Conservation (phyloP, 192 early-diverging fungal genomes). For the Kappamyces sp. region DNA sequence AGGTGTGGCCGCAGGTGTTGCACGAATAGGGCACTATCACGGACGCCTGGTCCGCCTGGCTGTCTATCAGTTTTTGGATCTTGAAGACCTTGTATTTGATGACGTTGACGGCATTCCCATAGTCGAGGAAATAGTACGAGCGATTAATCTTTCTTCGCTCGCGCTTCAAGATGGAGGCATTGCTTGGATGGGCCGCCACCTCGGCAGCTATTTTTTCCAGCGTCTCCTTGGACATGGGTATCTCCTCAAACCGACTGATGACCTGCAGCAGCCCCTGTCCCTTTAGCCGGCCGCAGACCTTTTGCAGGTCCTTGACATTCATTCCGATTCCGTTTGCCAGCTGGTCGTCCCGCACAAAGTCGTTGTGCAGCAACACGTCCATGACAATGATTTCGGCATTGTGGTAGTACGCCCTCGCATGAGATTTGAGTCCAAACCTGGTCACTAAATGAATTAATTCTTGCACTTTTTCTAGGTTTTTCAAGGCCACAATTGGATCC, state of each 20-base stretch:
- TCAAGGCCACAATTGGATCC: too few species aligned
- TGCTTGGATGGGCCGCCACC: not conserved
- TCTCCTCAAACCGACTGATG: not conserved
- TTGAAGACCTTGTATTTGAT: slow-evolving; percentile 88
- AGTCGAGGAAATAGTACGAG: slow-evolving; percentile 76
- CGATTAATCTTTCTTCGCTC: slow-evolving; percentile 21
- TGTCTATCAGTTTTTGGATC: slow-evolving; percentile 47
- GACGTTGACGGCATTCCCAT: slow-evolving; percentile 88
- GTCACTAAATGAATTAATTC: too few species aligned
- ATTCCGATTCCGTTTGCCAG: slow-evolving; percentile 61
- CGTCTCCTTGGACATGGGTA: not conserved
- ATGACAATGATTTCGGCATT: slow-evolving; percentile 71
- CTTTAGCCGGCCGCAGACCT: slow-evolving; percentile 73
- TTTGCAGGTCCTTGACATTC: slow-evolving; percentile 63
- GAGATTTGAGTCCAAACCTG: too few species aligned
- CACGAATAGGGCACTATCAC: not conserved
- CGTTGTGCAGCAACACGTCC: slow-evolving; percentile 54
- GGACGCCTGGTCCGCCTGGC: slow-evolving; percentile 29
- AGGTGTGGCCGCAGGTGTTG: not conserved
- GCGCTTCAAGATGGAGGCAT: slow-evolving; percentile 12
- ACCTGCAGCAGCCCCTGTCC: slow-evolving; percentile 68
- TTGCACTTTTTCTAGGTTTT: too few species aligned
- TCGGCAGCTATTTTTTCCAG: not conserved
- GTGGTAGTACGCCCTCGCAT: slow-evolving; percentile 73
- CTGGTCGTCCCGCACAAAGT: slow-evolving; percentile 56